Evolutionary conservation across 2,329 filamentous ascomycete species (phyloP).

Genomic region (Teratosphaeria gauchensis): DNA sequence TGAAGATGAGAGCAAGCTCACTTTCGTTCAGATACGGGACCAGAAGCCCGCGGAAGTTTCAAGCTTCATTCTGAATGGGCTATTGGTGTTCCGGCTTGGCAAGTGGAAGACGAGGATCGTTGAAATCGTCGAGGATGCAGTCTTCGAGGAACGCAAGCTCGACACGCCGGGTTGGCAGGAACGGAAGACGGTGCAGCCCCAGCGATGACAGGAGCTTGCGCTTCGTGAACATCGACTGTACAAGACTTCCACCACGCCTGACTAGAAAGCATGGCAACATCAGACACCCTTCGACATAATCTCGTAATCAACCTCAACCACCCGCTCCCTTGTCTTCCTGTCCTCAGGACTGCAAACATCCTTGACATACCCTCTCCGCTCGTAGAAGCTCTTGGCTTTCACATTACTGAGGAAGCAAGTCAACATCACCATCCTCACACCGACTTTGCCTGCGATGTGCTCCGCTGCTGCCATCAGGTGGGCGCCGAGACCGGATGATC

Average conservation of each 20-base stretch:
- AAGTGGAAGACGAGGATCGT: slow-evolving; percentile 53
- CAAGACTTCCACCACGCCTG: background rate
- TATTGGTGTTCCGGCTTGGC: slow-evolving; percentile 47
- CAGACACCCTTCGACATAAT: slow-evolving; percentile 41
- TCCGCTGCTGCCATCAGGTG: slow-evolving; percentile 50
- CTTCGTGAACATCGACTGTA: background rate
- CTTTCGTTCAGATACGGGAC: slow-evolving; percentile 53
- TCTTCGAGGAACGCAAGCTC: slow-evolving; percentile 39
- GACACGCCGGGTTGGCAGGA: slow-evolving; percentile 44
- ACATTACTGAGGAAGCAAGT: slow-evolving; percentile 60
- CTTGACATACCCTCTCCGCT: slow-evolving; percentile 45
- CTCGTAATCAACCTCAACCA: slow-evolving; percentile 42
- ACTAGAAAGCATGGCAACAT: background rate
- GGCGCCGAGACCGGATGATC: slow-evolving; percentile 53
- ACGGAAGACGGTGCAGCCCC: slow-evolving; percentile 6
- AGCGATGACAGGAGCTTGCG: background rate
- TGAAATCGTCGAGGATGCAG: slow-evolving; percentile 44
- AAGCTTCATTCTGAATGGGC: slow-evolving; percentile 48
- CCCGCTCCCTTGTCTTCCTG: slow-evolving; percentile 37
- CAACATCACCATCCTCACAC: slow-evolving; percentile 59
- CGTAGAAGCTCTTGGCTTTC: slow-evolving; percentile 51
- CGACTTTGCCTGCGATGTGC: slow-evolving; percentile 43
- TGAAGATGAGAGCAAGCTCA: slow-evolving; percentile 42
- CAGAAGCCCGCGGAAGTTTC: slow-evolving; percentile 51
- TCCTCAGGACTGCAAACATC: slow-evolving; percentile 46